Evolutionary conservation across 1,284 basidiomycete genomes (phyloP).

Genomic region (Fistulinella cinereoalba): DNA sequence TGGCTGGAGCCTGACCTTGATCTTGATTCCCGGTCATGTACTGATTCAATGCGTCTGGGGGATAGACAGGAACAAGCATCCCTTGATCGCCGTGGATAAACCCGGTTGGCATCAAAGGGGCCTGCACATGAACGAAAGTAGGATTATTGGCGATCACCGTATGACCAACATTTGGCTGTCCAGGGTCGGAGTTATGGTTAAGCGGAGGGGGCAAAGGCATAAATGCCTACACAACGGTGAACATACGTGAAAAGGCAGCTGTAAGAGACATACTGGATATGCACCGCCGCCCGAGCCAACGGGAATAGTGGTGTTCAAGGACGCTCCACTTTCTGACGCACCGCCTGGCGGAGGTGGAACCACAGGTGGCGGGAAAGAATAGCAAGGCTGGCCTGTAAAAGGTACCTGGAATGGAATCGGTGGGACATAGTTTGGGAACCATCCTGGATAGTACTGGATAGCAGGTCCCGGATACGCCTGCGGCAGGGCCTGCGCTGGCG

Average conservation of each 20-base stretch:
- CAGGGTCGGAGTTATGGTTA: constrained; percentile 23
- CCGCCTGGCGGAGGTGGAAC: constrained; percentile 32
- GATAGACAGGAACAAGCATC: constrained; percentile 66
- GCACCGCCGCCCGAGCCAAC: constrained; percentile 38
- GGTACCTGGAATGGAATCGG: constrained; percentile 52
- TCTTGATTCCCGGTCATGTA: constrained; percentile 44
- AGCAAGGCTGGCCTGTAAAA: constrained; percentile 46
- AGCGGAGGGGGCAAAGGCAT: constrained; percentile 44
- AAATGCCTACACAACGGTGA: constrained; percentile 36
- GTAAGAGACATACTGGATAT: constrained; percentile 43
- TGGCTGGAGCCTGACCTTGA: constrained; percentile 15
- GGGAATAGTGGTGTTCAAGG: constrained; percentile 26
- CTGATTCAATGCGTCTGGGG: constrained; percentile 60
- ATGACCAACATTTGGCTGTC: constrained; percentile 25
- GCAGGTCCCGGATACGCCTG: constrained; percentile 40
- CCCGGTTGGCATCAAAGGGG: constrained; percentile 62
- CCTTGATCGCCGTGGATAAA: constrained; percentile 74
- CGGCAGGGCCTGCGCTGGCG: constrained; percentile 30
- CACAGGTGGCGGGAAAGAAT: constrained; percentile 33
- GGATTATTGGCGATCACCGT: constrained; percentile 22
- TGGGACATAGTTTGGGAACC: constrained; percentile 53
- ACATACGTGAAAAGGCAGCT: neutral
- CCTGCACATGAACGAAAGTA: constrained; percentile 39
- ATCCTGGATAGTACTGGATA: constrained; percentile 52
- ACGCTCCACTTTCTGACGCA: constrained; percentile 37